Evolutionary conservation across 1,139 yeast species (phyloP).

Genomic region (Protomyces arabidopsidicola): DNA sequence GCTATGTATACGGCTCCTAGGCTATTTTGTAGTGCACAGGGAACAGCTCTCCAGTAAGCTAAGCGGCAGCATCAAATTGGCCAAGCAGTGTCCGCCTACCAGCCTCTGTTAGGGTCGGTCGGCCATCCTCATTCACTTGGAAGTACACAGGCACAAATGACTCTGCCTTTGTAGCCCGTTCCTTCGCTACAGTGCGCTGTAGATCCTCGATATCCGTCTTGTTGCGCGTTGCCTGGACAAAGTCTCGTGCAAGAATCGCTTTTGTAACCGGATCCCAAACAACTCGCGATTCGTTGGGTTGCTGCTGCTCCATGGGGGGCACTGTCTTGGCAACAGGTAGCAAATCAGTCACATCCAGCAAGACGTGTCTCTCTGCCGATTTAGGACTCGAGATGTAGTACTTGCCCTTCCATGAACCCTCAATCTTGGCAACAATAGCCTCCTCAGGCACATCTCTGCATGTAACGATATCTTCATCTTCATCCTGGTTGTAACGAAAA

Average conservation of each 20-base stretch:
- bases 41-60: no score
- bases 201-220: slow-evolving; percentile 60
- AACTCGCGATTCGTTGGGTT: slow-evolving; percentile 58
- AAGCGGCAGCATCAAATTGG: background rate
- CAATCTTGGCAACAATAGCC: slow-evolving; percentile 20
- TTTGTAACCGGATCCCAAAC: slow-evolving; percentile 71
- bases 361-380: slow-evolving; percentile 21
- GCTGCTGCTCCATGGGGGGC: slow-evolving; percentile 57
- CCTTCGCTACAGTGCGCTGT: slow-evolving; percentile 60
- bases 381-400: slow-evolving; percentile 20
- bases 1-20: no score
- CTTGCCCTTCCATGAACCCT: slow-evolving; percentile 28
- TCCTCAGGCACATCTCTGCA: slow-evolving; percentile 46
- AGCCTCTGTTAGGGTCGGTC: slow-evolving; percentile 23
- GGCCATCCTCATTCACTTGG: slow-evolving; percentile 18
- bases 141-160: slow-evolving; percentile 26
- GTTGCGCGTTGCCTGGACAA: slow-evolving; percentile 55
- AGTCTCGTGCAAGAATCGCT: slow-evolving; percentile 58
- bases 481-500: slow-evolving; percentile 56
- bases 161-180: slow-evolving; percentile 47
- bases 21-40: no score
- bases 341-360: slow-evolving; percentile 26
- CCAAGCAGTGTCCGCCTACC: slow-evolving; percentile 20
- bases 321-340: slow-evolving; percentile 15
- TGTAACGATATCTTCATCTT: slow-evolving; percentile 47